A percentile compares a stretch with the other conserved stretches of the same genome.
phyloP scores from a whole-genome alignment of 208 protist genomes.

The Strigomonas oncopelti region DNA sequence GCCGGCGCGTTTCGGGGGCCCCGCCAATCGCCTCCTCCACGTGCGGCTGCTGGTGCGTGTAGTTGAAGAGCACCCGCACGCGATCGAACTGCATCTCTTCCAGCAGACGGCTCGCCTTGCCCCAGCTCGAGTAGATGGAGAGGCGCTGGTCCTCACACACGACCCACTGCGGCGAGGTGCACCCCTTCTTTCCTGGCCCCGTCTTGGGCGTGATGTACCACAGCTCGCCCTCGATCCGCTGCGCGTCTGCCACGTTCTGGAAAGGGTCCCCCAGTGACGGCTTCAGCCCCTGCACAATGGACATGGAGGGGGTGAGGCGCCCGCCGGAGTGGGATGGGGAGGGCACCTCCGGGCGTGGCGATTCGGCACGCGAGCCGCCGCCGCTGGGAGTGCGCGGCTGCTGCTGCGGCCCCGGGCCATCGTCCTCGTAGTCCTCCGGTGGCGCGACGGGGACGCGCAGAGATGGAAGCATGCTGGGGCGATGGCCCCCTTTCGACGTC shows the following conservation, averaged over 20 bases:
- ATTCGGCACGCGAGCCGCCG: conserved; percentile 2
- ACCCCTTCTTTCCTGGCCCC: conserved; percentile 26
- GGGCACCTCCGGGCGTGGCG: not conserved
- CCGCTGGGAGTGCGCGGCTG: not conserved
- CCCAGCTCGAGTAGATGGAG: conserved; percentile 43
- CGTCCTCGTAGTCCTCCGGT: conserved; percentile 10
- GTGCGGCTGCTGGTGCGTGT: conserved; percentile 39
- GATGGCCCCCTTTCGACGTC: not conserved
- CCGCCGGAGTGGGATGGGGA: too few relatives aligned
- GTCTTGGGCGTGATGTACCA: conserved; percentile 42
- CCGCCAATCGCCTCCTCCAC: not conserved
- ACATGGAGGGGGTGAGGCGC: conserved; percentile 9
- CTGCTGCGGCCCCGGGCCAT: not conserved
- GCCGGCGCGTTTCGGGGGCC: conserved; percentile 11
- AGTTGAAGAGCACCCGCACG: conserved; percentile 44
- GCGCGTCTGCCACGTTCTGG: conserved; percentile 12
- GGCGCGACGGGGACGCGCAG: conserved; percentile 21
- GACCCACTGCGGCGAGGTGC: conserved; percentile 33
- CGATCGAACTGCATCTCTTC: conserved; percentile 43
- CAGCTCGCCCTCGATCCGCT: conserved; percentile 47
- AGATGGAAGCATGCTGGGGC: conserved; percentile 15
- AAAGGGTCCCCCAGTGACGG: conserved; percentile 15
- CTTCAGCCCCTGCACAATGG: conserved; percentile 5
- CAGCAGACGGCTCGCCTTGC: conserved; percentile 26
- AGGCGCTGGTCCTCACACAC: conserved; percentile 43